phyloP scores from a whole-genome alignment of 2,329 filamentous ascomycete genomes.

The Venturiaceae sp. region DNA sequence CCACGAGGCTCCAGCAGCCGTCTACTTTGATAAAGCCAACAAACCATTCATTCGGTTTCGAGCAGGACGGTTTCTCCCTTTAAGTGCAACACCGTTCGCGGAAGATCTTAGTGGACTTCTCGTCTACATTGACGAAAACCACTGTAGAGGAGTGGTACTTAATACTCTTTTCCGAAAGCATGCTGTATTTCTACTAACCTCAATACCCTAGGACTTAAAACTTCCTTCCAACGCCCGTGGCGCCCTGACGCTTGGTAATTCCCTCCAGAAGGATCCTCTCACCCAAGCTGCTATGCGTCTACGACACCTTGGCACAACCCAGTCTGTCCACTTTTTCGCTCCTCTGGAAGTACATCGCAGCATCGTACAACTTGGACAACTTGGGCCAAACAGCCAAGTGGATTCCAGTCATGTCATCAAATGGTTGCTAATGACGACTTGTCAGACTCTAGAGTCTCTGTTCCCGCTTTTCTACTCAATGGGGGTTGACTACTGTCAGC shows the following conservation, averaged over 20 bases:
- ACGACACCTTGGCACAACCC: slow-evolving; percentile 46
- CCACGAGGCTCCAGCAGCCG: slow-evolving; percentile 29
- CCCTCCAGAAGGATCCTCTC: slow-evolving; percentile 57
- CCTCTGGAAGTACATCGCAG: slow-evolving; percentile 54
- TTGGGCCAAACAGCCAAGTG: slow-evolving; percentile 17
- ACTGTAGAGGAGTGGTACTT: slow-evolving; percentile 57
- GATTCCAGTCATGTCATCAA: slow-evolving; percentile 43
- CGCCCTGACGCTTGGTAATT: slow-evolving; percentile 56
- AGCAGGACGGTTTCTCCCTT: slow-evolving; percentile 32
- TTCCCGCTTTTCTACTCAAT: slow-evolving; percentile 50
- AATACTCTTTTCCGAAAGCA: background rate
- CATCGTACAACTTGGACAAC: slow-evolving; percentile 39
- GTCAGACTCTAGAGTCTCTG: slow-evolving; percentile 47
- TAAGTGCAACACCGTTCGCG: slow-evolving; percentile 50
- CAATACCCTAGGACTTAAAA: slow-evolving; percentile 43
- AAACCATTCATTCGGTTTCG: slow-evolving; percentile 45
- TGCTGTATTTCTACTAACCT: background rate
- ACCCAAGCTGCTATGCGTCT: slow-evolving; percentile 57
- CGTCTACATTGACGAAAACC: slow-evolving; percentile 60
- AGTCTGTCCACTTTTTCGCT: slow-evolving; percentile 44
- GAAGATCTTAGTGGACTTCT: slow-evolving; percentile 49
- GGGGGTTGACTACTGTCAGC: slow-evolving; percentile 49
- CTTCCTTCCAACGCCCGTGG: slow-evolving; percentile 48
- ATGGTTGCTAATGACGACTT: slow-evolving; percentile 59
- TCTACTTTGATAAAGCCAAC: slow-evolving; percentile 46